A percentile compares a stretch with the other conserved stretches of the same genome.
phyloP scores from a whole-genome alignment of 176 grass and related monocot species.

The Bothriochloa decipiens region DNA sequence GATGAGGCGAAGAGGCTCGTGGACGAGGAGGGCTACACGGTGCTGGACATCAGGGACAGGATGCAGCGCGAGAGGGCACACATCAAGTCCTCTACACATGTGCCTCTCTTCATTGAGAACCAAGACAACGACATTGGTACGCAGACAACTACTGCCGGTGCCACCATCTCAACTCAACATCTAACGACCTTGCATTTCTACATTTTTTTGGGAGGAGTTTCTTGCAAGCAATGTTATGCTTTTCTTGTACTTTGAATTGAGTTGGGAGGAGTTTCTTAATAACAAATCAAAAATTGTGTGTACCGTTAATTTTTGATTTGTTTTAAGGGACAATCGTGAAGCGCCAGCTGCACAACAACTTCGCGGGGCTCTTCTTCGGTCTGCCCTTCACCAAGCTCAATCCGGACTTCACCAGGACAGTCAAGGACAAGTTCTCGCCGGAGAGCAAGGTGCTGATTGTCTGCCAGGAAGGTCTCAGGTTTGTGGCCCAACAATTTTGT shows the following conservation, averaged over 20 bases:
- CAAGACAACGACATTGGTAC: constrained; percentile 80
- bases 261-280: no score
- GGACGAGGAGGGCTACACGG: constrained; percentile 69
- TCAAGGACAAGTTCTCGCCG: constrained; percentile 68
- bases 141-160: neutral
- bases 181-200: neutral
- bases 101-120: constrained; percentile 85
- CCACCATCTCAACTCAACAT: no score
- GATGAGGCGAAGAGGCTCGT: constrained; percentile 89
- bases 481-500: neutral
- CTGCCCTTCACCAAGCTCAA: constrained; percentile 82
- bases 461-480: constrained; percentile 96
- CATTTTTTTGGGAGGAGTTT: neutral
- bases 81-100: constrained; percentile 69
- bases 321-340: constrained; percentile 76
- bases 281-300: no score
- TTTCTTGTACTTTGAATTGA: neutral
- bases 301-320: neutral
- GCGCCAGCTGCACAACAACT: constrained; percentile 81
- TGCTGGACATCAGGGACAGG: constrained; percentile 85
- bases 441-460: constrained; percentile 80
- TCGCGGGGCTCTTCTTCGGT: constrained; percentile 81
- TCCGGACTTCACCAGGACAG: constrained; percentile 63
- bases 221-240: neutral
- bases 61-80: constrained; percentile 75